phyloP scores from a whole-genome alignment of 2,329 filamentous ascomycete species.

The Parascedosporium putredinis region DNA sequence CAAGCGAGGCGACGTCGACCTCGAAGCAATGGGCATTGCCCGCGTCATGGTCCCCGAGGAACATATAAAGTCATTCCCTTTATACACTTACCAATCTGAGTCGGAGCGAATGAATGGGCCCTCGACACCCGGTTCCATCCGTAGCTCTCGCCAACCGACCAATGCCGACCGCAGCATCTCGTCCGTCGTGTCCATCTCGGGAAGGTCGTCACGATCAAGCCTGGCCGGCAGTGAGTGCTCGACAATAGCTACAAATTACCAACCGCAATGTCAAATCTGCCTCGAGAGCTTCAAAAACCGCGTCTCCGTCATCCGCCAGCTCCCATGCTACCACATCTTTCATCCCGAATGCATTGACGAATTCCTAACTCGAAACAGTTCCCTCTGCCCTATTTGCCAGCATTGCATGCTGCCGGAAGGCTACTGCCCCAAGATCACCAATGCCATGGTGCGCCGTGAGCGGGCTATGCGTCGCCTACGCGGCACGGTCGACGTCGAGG shows the following conservation, averaged over 20 bases:
- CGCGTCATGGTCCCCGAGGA: constrained; percentile 64
- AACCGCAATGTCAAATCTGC: constrained; percentile 85
- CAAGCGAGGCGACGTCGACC: constrained; percentile 66
- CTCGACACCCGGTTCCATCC: constrained; percentile 24
- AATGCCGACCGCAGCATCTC: constrained; percentile 19
- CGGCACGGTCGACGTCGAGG: constrained; percentile 36
- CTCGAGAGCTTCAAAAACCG: constrained; percentile 66
- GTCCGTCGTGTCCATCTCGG: constrained; percentile 15
- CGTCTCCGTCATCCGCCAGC: constrained; percentile 65
- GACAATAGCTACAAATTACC: constrained; percentile 46
- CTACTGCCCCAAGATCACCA: constrained; percentile 62
- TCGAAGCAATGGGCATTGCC: constrained; percentile 79
- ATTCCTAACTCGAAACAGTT: constrained; percentile 68
- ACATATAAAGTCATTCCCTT: constrained; percentile 62
- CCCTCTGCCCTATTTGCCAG: constrained; percentile 86
- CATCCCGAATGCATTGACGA: constrained; percentile 86
- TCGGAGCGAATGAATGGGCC: constrained; percentile 28
- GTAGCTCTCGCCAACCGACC: constrained; percentile 19
- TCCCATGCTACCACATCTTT: constrained; percentile 87
- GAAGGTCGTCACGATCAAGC: constrained; percentile 1
- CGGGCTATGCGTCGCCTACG: constrained; percentile 54
- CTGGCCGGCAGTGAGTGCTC: constrained; percentile 8
- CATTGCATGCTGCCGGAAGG: constrained; percentile 63
- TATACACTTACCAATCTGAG: constrained; percentile 64
- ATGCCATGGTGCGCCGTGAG: constrained; percentile 77